Base-by-base conservation (phyloP, 768 basidiomycete species). In the Hygrocybe punicea region DNA sequence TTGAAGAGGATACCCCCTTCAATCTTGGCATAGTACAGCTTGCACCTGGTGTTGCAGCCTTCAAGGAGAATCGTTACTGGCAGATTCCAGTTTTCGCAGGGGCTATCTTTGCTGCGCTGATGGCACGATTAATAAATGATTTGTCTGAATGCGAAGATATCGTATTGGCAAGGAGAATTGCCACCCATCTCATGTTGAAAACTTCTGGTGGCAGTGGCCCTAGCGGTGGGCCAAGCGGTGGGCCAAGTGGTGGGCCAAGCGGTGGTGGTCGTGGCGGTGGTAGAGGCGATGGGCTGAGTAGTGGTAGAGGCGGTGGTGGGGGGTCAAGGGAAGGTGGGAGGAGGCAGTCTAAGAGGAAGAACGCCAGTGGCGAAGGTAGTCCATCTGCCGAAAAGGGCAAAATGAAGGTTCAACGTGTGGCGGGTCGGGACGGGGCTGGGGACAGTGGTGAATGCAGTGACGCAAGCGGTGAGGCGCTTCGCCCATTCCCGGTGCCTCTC, bases 1-100 rank as follows among this genome's bases (percentile, higher is more conserved):
- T 52, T 54, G 42, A 58, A 21, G 52, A 53, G n/a, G 52, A 54
- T 53, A 58, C 57, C 35, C 51, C 51, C 25, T 21, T 39, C 17
- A 39, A 40, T 29, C 36, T 53, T 29, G 51, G 37, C 37, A 39
- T 29, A 10, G 40, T 53, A 39, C 51, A 34, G 25, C 51, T 53
- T 29, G 16, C 40, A 39, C 36, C 40, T 53, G 17, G 25, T 19
- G 36, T 19, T 10, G 24, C 35, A 44, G 36, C n/a, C 16, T 53
- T 44, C 33, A 10, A 39, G 35, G 51, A 53, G 37, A 37, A 44
- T 10, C 51, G 40, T 53, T 53, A 53, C 51, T 53, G 51, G 51
- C 51, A 21, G 25, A 23, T 53, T 19, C 51, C 40, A 39, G 40
- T 53, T 29, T 23, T 24, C 16, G 36, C 51, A 39, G 51, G 19